A percentile compares a stretch with the other conserved stretches of the same genome.
Conservation (phyloP, 306 rosid species). For the Sphenostylis stenocarpa region DNA sequence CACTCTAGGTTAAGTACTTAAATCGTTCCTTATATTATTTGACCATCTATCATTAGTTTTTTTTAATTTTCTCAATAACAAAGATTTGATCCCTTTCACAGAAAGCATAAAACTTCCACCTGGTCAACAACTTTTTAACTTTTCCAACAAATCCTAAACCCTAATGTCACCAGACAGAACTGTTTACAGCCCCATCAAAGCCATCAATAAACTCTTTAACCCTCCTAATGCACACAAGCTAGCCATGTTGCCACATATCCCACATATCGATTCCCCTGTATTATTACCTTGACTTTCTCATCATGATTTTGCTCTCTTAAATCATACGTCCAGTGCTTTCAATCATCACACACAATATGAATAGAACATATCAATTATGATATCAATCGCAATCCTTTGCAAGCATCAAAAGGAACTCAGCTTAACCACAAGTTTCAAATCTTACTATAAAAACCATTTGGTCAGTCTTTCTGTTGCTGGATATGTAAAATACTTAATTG, state of each 20-base stretch:
- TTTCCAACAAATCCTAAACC: neutral
- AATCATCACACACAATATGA: neutral
- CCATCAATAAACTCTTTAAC: neutral
- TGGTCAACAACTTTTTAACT: neutral
- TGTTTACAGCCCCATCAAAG: neutral
- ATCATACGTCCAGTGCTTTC: neutral
- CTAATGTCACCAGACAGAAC: neutral
- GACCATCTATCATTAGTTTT: neutral
- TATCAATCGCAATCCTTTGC: neutral
- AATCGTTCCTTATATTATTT: neutral
- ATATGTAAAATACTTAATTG: slow-evolving; percentile 7
- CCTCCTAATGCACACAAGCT: slow-evolving; percentile 2
- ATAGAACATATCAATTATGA: neutral
- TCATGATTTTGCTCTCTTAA: neutral
- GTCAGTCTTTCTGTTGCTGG: neutral
- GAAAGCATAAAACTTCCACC: neutral
- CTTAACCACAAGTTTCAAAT: slow-evolving; percentile 21
- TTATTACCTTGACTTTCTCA: neutral
- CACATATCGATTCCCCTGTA: neutral
- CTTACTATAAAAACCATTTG: neutral
- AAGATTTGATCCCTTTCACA: neutral
- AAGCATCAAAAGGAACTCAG: neutral
- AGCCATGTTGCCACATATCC: neutral
- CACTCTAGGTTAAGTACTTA: neutral
- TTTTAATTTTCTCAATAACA: neutral